Evolutionary conservation across 306 rosid species (phyloP), one percentile per base, ranked within the genome.

Genomic region (Ammopiptanthus mongolicus): DNA sequence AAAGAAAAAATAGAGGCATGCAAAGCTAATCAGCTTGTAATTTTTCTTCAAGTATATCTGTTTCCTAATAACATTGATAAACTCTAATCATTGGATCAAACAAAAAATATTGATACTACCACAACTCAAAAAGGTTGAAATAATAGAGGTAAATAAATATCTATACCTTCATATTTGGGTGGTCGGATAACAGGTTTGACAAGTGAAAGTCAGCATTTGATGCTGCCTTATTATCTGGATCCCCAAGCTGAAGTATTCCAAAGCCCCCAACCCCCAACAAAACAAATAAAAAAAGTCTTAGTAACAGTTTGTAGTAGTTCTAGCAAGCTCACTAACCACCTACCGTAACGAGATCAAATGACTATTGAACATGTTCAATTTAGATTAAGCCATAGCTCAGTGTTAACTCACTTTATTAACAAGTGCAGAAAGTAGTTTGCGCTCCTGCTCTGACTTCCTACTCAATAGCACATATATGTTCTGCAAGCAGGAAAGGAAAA

Each of bases 371-470:
- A 69, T 1, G 64, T 66, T 34, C 36, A 51, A 33, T 41, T 14
- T 65, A 74, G n/a, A 70, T 42, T 25, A 53, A 33, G 34, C 1
- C 36, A 21, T 22, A 76, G 59, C 59, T 80, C 42, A 74, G 48
- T 3, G 44, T 11, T 37, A 80, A 89, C 96, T 86, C 86, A 92
- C 97, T 84, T 95, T 90, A 83, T 95, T 95, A 77, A 95, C 96
- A 62, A 95, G 85, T 4, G 99, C 97, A 60, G 97, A 78, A 76
- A 95, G 97, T 75, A 95, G 77, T 75, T 74, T 84, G 39, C 97
- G 93, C 80, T 95, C 99, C 84, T 95, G 99, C 82, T 95, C 99
- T 15, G 99, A 87, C 81, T 95, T 95, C 84, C 91, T 92, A 85
- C 88, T 95, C 80, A 95, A 83, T 64, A 95, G 91, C 52, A 72